Base-by-base conservation (phyloP, 1,284 basidiomycete genomes). In the Apiotrichum laibachii region DNA sequence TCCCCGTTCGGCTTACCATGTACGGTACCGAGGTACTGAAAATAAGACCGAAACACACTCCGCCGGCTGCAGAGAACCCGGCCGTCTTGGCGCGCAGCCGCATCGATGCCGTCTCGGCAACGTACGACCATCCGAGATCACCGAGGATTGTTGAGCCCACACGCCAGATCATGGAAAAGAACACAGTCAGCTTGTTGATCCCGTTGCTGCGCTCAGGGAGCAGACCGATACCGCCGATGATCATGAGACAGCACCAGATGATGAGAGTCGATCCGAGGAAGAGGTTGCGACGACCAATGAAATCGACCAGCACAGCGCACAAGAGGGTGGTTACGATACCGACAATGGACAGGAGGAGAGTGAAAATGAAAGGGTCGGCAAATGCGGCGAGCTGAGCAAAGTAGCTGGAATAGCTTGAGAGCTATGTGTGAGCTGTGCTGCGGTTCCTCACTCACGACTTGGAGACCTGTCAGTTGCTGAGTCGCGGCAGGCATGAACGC, bases 391-490 rank as follows among this genome's bases (percentile, higher is more conserved):
- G 50, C 22, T 62, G 60, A 11, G 65, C 67, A 56, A 68, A 70
- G 57, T 69, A 70, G 8, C 54, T 58, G 9, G 67, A 62, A 45
- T 70, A 72, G 39, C 45, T 58, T 5, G 63, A 66, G 13, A 69
- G 51, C 54, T 66, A 16, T 16, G 26, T 6, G 18, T n/a, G 37
- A 39, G 37, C 10, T 16, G 2, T 2, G 37, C 4, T 16, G 37
- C 12, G 4, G 37, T 39, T 4, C 4, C 4, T 2, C 5, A 39
- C 61, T 52, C 34, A 64, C 62, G 15, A 71, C 64, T 2, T 62
- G 59, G 2, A 72, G 59, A 47, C 69, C 70, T 12, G 59, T 56
- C 21, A 72, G 62, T 51, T 72, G 70, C 53, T 72, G 70, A 16
- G 64, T 47, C 39, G 57, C 60, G 3, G 67, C 64, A 0, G 71